phyloP scores from a whole-genome alignment of 2,329 filamentous ascomycete species.

The Cordyceps cicadae region DNA sequence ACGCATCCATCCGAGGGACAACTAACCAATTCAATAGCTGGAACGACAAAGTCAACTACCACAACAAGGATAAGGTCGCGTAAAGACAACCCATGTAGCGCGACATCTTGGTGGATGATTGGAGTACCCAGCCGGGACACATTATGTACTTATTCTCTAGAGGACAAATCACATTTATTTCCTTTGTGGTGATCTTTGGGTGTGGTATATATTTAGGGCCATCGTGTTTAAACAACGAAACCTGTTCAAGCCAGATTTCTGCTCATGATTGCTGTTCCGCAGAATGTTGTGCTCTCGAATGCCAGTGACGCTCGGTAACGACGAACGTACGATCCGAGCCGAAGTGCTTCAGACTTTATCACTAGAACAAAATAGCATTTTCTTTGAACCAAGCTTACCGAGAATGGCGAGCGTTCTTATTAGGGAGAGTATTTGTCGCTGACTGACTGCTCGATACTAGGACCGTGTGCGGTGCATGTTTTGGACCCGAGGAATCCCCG shows the following conservation, averaged over 20 bases:
- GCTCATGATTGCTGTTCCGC: too few species aligned
- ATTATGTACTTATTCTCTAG: conserved; percentile 26
- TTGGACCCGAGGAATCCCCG: conserved; percentile 13
- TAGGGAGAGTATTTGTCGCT: background rate
- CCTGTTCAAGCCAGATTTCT: background rate
- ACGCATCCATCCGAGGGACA: background rate
- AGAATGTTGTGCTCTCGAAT: too few species aligned
- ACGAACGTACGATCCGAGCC: too few species aligned
- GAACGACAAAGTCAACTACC: conserved; percentile 93
- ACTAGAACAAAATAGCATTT: too few species aligned
- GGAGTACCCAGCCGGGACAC: conserved; percentile 22
- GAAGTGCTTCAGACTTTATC: too few species aligned
- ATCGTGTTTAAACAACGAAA: background rate
- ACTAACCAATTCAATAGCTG: conserved; percentile 53
- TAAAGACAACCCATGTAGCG: conserved; percentile 25
- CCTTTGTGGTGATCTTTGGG: conserved; percentile 9
- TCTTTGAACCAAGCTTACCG: background rate
- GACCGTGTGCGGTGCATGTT: background rate
- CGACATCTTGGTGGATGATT: conserved; percentile 19
- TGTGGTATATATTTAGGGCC: background rate
- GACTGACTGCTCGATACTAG: too few species aligned
- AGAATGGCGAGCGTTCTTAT: background rate
- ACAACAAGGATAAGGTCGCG: conserved; percentile 75
- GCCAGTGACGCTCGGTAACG: too few species aligned
- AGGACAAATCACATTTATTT: conserved; percentile 22